phyloP scores from a whole-genome alignment of 805 yeast genomes.

The Allodekkera sacchari region DNA sequence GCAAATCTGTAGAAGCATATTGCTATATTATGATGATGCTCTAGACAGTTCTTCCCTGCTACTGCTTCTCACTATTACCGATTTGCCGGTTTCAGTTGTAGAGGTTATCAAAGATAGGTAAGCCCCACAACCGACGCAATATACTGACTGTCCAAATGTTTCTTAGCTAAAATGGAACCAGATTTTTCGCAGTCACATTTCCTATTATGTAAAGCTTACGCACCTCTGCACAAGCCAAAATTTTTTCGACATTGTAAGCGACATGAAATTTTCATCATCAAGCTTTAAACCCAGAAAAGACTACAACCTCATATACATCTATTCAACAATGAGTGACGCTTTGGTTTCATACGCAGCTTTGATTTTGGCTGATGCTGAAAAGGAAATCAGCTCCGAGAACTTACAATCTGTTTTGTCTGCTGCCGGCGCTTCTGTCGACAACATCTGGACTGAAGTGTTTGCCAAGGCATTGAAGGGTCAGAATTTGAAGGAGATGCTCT shows the following conservation, averaged over 20 bases:
- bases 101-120: too few relatives aligned
- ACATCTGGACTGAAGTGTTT: constrained; percentile 80
- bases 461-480: constrained; percentile 84
- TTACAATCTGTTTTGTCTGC: constrained; percentile 67
- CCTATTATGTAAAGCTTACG: neutral
- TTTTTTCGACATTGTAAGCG: too few relatives aligned
- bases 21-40: too few relatives aligned
- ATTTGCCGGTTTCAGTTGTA: too few relatives aligned
- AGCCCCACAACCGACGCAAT: too few relatives aligned
- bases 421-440: constrained; percentile 76
- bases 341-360: constrained; percentile 97
- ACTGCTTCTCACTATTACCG: too few relatives aligned
- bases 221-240: too few relatives aligned
- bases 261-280: neutral
- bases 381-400: constrained; percentile 80
- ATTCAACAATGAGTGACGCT: constrained; percentile 73
- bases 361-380: constrained; percentile 94
- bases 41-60: too few relatives aligned
- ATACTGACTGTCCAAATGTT: too few relatives aligned
- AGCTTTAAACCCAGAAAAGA: too few relatives aligned
- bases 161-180: too few relatives aligned
- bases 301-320: neutral
- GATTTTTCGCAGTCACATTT: constrained; percentile 1
- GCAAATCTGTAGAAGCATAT: too few relatives aligned
- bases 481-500: constrained; percentile 67